Conservation (phyloP, 1,284 basidiomycete species). For the Trichosporon sp. region DNA sequence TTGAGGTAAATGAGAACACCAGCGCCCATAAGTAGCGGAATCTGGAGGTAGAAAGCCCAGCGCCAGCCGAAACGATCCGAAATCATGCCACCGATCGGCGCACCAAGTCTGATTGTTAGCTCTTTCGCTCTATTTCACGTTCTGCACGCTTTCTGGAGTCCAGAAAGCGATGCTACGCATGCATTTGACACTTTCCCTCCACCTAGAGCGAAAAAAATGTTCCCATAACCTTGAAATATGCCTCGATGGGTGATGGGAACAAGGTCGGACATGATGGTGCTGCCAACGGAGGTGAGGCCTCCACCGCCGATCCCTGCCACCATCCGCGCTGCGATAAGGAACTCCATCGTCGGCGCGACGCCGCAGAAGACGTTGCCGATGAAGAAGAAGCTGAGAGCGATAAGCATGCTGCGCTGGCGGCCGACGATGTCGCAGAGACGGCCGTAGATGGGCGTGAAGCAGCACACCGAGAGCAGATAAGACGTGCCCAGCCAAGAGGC, state of each 20-base stretch:
- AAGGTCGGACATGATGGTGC: constrained; percentile 43
- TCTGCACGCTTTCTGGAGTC: too few species aligned
- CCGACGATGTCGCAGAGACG: constrained; percentile 81
- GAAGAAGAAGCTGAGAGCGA: constrained; percentile 73
- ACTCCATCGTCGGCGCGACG: constrained; percentile 71
- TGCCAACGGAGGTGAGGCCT: constrained; percentile 52
- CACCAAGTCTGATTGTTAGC: constrained; percentile 61
- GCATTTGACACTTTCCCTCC: constrained; percentile 51
- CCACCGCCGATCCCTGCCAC: constrained; percentile 87
- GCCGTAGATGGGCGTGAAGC: constrained; percentile 84
- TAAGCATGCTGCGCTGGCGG: constrained; percentile 63
- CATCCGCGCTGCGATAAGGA: constrained; percentile 71
- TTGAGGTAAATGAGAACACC: constrained; percentile 63
- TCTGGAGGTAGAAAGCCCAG: constrained; percentile 58
- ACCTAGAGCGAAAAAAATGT: constrained; percentile 55
- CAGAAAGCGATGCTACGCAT: too few species aligned
- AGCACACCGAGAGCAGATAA: constrained; percentile 70
- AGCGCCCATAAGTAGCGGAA: constrained; percentile 67
- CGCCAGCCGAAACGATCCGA: constrained; percentile 75
- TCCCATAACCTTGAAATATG: constrained; percentile 80
- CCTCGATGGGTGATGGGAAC: constrained; percentile 71
- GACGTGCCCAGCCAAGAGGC: constrained; percentile 82
- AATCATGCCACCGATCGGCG: constrained; percentile 81
- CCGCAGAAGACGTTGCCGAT: constrained; percentile 76
- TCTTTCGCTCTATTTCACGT: too few species aligned